Conservation (phyloP, 1,139 yeast genomes). For the Candida neerlandica region DNA sequence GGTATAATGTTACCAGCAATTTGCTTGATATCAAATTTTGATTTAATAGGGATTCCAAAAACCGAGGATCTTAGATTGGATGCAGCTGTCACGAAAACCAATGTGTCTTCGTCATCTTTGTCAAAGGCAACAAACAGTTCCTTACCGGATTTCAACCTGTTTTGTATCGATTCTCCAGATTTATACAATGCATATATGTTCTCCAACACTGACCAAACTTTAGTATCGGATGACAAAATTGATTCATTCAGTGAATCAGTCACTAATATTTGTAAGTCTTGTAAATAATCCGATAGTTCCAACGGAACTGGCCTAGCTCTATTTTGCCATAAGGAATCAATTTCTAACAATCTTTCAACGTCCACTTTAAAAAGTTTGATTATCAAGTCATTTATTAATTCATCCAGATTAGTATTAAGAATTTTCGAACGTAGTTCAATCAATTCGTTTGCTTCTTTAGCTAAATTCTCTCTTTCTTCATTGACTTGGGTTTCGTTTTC, state of each 20-base stretch:
- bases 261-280: constrained; percentile 20
- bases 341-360: constrained; percentile 67
- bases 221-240: constrained; percentile 55
- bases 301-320: constrained; percentile 71
- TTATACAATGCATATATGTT: constrained; percentile 62
- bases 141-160: constrained; percentile 43
- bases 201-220: constrained; percentile 63
- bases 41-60: constrained; percentile 70
- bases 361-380: constrained; percentile 65
- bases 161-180: constrained; percentile 53
- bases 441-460: constrained; percentile 77
- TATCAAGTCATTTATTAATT: constrained; percentile 46
- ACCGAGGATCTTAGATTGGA: constrained; percentile 78
- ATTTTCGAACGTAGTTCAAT: constrained; percentile 59
- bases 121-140: constrained; percentile 70
- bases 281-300: constrained; percentile 24
- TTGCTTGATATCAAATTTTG: constrained; percentile 87
- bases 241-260: constrained; percentile 16
- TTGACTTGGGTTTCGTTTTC: constrained; percentile 59
- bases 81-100: constrained; percentile 85
- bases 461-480: constrained; percentile 68
- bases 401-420: constrained; percentile 24
- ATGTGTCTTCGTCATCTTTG: constrained; percentile 91
- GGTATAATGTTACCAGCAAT: constrained; percentile 98
- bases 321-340: constrained; percentile 79